Evolutionary conservation across 78 protist species (phyloP).

Genomic region (Diacronema lutheri): DNA sequence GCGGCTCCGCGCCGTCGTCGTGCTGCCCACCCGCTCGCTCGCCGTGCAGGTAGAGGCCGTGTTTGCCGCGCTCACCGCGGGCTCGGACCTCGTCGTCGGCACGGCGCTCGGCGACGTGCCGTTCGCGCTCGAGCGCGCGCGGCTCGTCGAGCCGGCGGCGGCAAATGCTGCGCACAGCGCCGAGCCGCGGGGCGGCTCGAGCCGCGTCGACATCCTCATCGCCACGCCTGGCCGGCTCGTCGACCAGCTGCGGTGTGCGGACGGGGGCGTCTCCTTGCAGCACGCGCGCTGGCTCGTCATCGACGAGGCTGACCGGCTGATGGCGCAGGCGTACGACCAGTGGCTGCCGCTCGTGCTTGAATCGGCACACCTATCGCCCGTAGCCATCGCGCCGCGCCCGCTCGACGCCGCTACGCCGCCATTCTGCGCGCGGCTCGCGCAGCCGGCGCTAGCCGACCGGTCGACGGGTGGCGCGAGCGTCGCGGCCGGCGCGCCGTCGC

Average conservation of each 20-base stretch:
- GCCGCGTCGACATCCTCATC: constrained; percentile 14
- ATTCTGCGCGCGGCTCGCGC: not conserved
- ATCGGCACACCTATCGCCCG: not conserved
- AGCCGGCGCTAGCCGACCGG: too few species aligned
- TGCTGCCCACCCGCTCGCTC: constrained; percentile 64
- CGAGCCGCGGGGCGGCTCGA: not conserved
- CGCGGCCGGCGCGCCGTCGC: not conserved
- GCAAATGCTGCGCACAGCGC: not conserved
- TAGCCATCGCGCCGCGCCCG: not conserved
- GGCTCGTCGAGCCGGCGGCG: not conserved
- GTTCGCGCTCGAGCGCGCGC: not conserved
- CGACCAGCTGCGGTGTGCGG: constrained; percentile 49
- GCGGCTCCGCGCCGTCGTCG: constrained; percentile 42
- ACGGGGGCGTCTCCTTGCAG: constrained; percentile 23
- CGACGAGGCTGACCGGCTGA: constrained; percentile 73
- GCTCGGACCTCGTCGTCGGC: not conserved
- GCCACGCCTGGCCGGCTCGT: constrained; percentile 69
- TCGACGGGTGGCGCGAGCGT: not conserved
- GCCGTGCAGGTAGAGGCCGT: constrained; percentile 39
- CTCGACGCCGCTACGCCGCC: not conserved
- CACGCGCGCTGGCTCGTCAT: constrained; percentile 52
- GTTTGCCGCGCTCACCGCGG: not conserved
- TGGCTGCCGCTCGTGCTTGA: constrained; percentile 23
- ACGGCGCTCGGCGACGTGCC: not conserved
- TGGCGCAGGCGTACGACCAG: constrained; percentile 47